Evolutionary conservation across 1,284 basidiomycete species (phyloP), one percentile per base, ranked within the genome.

Genomic region (Cutaneotrichosporon mucoides): DNA sequence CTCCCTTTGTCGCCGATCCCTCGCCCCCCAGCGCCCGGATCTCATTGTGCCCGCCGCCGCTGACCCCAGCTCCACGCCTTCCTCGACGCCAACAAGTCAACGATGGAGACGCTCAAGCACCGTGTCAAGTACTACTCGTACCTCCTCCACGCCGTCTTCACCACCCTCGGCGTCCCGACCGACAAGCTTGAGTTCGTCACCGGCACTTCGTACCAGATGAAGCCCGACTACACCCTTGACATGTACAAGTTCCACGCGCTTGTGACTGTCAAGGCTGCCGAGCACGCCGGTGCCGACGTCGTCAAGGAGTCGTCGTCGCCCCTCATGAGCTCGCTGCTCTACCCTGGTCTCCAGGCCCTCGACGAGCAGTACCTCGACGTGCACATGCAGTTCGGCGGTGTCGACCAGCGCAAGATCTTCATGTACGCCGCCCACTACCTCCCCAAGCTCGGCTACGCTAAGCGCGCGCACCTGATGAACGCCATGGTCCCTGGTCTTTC

Each of bases 331-430:
- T 93, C 92, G 4, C 79, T 99, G 62, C 84, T 99, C 63, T 99
- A 99, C 83, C 95, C 95, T 0, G 92, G 94, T 40, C 79, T 99
- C 41, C 96, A 99, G 73, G 93, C 95, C 11, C 84, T 99, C 33
- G 96, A 99, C 70, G 96, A 99, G 79, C 87, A 99, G 80, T 97
- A 98, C 82, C 84, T 99, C 33, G 90, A 84, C 15, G 89, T 91
- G 33, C 93, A 99, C 76, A 95, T 99, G 81, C 96, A 99, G 77
- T 99, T 99, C 66, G 96, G 96, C 36, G 95, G 96, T 63, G 87
- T 94, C 7, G 96, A 99, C 75, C 95, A 97, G 84, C 88, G 96
- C 60, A 99, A 99, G 81, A 99, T 99, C 77, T 99, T 99, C 80
- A 97, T 92, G 38, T 95, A 95, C 74, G 95, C 96, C 8, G 94